Evolutionary conservation across 306 rosid genomes (phyloP), one percentile per base, ranked within the genome.

Genomic region (Cucurbita moschata): DNA sequence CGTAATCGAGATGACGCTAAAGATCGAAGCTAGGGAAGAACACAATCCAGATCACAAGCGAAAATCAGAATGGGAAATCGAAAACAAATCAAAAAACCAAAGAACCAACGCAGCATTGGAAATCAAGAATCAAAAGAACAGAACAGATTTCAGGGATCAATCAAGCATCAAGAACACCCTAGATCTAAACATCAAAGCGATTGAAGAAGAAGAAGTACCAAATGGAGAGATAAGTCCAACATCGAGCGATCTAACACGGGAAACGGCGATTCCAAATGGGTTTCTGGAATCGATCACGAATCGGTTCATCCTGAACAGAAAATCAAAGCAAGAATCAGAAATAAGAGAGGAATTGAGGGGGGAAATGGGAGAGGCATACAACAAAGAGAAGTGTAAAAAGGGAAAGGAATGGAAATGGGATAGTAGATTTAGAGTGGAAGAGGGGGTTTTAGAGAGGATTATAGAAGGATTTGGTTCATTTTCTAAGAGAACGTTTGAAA

Each of bases 401-500:
- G 35, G 35, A 30, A 30, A 26, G 26, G 26, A 26, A 1, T 26
- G 26, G 26, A 96, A 86, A 47, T 39, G 71, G 77, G 86, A 61
- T 75, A 86, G 85, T 78, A 89, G 87, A 7, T 83, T 95, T 84
- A 89, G 74, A 21, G 85, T 95, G 78, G 93, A 91, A 19, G 90
- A 83, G 75, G 84, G 82, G 85, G 92, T 95, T 84, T 62, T 86
- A 84, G 88, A 91, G 71, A 84, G 82, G 81, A 81, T 95, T 73
- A 58, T 82, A 72, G 75, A 63, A 47, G 92, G 96, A 74, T 88
- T 85, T 74, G 96, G 87, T 69, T 82, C 70, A 62, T 95, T 89
- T 51, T n/a, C 72, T 73, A 85, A 89, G 82, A 87, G 86, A 75
- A 77, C 88, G 92, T 95, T 91, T 87, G 97, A 91, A 77, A 95